phyloP scores from a whole-genome alignment of 208 protist species.

The Trypanosoma cruzi region DNA sequence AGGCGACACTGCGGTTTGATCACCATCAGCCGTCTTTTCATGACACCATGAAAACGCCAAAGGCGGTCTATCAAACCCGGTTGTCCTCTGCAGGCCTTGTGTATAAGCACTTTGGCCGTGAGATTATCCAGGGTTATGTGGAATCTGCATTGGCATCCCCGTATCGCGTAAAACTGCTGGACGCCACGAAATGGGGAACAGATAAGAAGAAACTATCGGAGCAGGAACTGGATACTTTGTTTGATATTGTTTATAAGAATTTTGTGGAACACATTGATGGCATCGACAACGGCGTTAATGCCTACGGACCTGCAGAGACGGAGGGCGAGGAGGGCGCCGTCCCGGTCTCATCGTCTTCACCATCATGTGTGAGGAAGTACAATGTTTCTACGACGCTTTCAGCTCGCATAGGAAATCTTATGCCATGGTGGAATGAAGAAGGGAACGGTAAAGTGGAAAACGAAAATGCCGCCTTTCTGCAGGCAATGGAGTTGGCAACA shows the following conservation, averaged over 20 bases:
- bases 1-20: conserved; percentile 84
- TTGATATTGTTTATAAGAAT: conserved; percentile 81
- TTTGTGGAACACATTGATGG: conserved; percentile 95
- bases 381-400: conserved; percentile 72
- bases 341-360: conserved; percentile 1
- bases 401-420: conserved; percentile 79
- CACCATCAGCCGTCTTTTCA: conserved; percentile 96
- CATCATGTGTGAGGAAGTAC: conserved; percentile 72
- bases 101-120: conserved; percentile 95
- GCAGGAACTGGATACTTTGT: conserved; percentile 68
- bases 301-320: conserved; percentile 40
- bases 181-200: conserved; percentile 41
- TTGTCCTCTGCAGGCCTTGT: conserved; percentile 94
- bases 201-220: conserved; percentile 36
- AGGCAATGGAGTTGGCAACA: conserved; percentile 89
- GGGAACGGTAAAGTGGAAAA: conserved; percentile 35
- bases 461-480: conserved; percentile 73
- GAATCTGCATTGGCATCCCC: conserved; percentile 40
- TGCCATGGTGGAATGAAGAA: conserved; percentile 91
- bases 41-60: conserved; percentile 81
- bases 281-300: conserved; percentile 95
- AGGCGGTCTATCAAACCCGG: conserved; percentile 76
- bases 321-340: conserved; percentile 16
- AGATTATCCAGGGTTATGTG: conserved; percentile 84
- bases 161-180: conserved; percentile 41